phyloP scores from a whole-genome alignment of 306 rosid genomes.

The Glycine latifolia region DNA sequence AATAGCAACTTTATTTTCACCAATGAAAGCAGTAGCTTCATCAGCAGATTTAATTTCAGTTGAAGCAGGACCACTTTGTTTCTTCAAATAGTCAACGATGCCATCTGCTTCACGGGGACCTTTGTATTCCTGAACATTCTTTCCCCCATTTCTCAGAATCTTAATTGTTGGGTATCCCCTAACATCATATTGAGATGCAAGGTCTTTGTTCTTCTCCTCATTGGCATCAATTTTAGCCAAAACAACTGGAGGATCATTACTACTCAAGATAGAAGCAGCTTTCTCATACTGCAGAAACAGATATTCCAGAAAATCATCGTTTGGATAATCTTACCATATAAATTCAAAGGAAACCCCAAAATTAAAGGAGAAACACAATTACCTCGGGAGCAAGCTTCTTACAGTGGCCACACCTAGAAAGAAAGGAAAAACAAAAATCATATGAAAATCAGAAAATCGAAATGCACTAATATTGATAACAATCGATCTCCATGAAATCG shows the following conservation, averaged over 20 bases:
- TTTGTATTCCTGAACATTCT: constrained; percentile 77
- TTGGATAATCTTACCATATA: not conserved
- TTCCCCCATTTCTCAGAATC: constrained; percentile 87
- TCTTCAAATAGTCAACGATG: constrained; percentile 81
- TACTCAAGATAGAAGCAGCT: constrained; percentile 84
- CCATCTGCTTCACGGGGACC: constrained; percentile 96
- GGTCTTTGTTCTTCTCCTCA: constrained; percentile 68
- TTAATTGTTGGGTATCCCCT: constrained; percentile 87
- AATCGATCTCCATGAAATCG: constrained; percentile 5
- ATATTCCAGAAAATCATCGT: constrained; percentile 26
- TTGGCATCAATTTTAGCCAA: constrained; percentile 88
- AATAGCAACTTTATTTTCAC: constrained; percentile 68
- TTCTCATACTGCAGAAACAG: constrained; percentile 71
- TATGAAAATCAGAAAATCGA: constrained; percentile 5
- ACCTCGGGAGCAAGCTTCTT: constrained; percentile 97
- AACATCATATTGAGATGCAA: constrained; percentile 65
- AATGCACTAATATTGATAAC: constrained; percentile 22
- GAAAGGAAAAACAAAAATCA: not conserved
- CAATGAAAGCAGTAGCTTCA: constrained; percentile 64
- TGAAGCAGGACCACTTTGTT: constrained; percentile 88
- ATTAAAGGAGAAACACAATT: constrained; percentile 8
- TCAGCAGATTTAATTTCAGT: constrained; percentile 73
- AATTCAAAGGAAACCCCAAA: constrained; percentile 15
- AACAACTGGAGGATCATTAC: constrained; percentile 69
- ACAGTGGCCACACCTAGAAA: constrained; percentile 96